Evolutionary conservation across 108 stramenopile genomes (phyloP), one percentile per base, ranked within the genome.

Genomic region (Aurantiochytrium sp.): DNA sequence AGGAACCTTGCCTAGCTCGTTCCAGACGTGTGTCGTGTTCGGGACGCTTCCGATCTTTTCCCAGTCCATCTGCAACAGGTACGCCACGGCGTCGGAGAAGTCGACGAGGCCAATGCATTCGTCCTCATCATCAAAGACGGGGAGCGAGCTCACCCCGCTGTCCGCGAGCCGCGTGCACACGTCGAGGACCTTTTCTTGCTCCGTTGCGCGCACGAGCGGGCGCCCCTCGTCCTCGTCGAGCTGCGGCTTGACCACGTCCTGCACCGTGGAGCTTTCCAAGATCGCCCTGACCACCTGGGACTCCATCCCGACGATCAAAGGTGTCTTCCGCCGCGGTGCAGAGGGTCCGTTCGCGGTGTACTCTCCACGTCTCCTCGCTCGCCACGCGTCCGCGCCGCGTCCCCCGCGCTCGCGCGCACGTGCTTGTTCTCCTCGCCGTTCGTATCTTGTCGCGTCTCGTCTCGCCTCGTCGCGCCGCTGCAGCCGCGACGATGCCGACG

Each of bases 11-110:
- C 49, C 76, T 16, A 83, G 51, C 49, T 47, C 18, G 25, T 35
- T 10, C 76, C 76, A 83, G 49, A 47, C 76, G 51, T 83, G 14
- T 2, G 6, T 23, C n/a, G 76, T 12, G 51, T 53, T 4, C 21
- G 64, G 64, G 10, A 69, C 64, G 25, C 35, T 42, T 3, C 64
- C 64, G 64, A 69, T 69, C n/a, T 0, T 16, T 45, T 47, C 45
- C 76, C 76, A 83, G 51, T 83, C 76, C 49, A 53, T 53, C 51
- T 35, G 8, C 49, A 83, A 53, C 19, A 83, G 76, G 45, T 53
- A 83, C 51, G 76, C 76, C 18, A 83, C 76, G 2, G 76, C 76
- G 23, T 83, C 76, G 10, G 49, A 53, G 76, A 83, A 83, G 76
- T 83, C 76, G 6, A 83, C 76, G 25, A 83, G 49, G 12, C 76